These are phyloP conservation scores for Eragrostis curvula DNA, from an alignment of 176 grass and related monocot genomes.

Conservation along the genomic window DNA sequence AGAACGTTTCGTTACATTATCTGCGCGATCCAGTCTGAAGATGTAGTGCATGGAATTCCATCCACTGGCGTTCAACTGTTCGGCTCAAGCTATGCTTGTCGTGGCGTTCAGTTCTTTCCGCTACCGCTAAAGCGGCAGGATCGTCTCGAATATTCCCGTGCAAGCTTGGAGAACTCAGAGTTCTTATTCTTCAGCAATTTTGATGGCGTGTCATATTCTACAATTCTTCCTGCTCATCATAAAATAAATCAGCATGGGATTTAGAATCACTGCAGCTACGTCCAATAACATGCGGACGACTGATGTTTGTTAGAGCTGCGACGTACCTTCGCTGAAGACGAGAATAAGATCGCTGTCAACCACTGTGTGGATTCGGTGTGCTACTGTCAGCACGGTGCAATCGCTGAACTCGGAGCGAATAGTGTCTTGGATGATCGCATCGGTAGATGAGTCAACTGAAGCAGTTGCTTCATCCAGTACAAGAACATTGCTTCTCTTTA, in stretches of 20 bases:
- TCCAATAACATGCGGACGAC: not conserved
- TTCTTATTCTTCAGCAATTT: constrained; percentile 75
- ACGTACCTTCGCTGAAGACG: constrained; percentile 83
- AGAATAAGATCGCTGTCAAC: constrained; percentile 93
- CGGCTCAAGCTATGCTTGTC: not conserved
- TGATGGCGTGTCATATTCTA: constrained; percentile 72
- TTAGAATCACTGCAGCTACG: constrained; percentile 9
- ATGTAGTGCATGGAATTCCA: not conserved
- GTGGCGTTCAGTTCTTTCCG: constrained; percentile 11
- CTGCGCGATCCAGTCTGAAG: constrained; percentile 13
- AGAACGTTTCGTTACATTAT: not conserved
- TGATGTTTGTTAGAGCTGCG: not conserved
- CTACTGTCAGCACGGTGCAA: constrained; percentile 78
- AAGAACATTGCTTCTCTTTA: constrained; percentile 83
- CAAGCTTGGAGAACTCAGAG: constrained; percentile 90
- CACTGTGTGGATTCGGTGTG: constrained; percentile 91
- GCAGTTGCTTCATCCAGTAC: constrained; percentile 90
- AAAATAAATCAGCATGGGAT: constrained; percentile 11
- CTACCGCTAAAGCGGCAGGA: constrained; percentile 53
- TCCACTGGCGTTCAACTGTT: not conserved
- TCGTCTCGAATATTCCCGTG: constrained; percentile 79
- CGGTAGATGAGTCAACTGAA: constrained; percentile 80
- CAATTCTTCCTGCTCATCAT: constrained; percentile 70
- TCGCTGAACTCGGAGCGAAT: constrained; percentile 67
- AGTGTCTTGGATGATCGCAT: constrained; percentile 77